Evolutionary conservation across 192 early-diverging fungal genomes (phyloP).

Genomic region (Entomortierella lignicola): DNA sequence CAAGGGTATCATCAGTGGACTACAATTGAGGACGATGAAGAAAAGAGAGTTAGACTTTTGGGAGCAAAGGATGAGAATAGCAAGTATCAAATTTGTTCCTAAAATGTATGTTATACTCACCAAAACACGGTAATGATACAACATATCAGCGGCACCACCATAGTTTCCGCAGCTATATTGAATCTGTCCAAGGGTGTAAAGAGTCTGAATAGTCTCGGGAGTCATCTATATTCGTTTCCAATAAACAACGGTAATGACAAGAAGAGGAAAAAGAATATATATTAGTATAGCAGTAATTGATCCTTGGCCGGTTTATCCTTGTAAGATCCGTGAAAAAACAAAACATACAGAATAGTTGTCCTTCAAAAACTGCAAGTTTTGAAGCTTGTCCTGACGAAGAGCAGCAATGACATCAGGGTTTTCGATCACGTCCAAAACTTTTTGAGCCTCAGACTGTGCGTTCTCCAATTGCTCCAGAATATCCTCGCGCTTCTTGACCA

Average conservation of each 20-base stretch:
- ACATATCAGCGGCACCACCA: constrained; percentile 89
- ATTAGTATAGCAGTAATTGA: too few relatives aligned
- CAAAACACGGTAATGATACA: constrained; percentile 96
- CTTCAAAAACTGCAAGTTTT: constrained; percentile 89
- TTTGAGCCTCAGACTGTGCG: constrained; percentile 79
- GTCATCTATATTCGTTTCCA: constrained; percentile 80
- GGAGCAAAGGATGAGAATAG: too few relatives aligned
- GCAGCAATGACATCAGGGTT: constrained; percentile 90
- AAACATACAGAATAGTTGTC: constrained; percentile 82
- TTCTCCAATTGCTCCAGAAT: constrained; percentile 81
- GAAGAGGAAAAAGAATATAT: too few relatives aligned
- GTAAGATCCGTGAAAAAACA: too few relatives aligned
- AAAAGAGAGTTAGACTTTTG: too few relatives aligned
- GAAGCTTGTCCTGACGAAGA: constrained; percentile 94
- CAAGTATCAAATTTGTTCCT: too few relatives aligned
- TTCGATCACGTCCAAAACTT: constrained; percentile 90
- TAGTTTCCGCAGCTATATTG: constrained; percentile 96
- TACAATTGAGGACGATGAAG: constrained; percentile 23
- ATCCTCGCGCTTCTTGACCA: constrained; percentile 79
- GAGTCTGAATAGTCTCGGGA: constrained; percentile 84
- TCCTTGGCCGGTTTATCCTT: too few relatives aligned
- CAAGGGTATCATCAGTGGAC: constrained; percentile 89
- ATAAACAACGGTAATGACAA: too few relatives aligned
- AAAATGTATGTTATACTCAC: constrained; percentile 60
- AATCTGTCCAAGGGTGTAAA: constrained; percentile 91